phyloP scores from a whole-genome alignment of 441 rosid species.

The Capsella rubella region DNA sequence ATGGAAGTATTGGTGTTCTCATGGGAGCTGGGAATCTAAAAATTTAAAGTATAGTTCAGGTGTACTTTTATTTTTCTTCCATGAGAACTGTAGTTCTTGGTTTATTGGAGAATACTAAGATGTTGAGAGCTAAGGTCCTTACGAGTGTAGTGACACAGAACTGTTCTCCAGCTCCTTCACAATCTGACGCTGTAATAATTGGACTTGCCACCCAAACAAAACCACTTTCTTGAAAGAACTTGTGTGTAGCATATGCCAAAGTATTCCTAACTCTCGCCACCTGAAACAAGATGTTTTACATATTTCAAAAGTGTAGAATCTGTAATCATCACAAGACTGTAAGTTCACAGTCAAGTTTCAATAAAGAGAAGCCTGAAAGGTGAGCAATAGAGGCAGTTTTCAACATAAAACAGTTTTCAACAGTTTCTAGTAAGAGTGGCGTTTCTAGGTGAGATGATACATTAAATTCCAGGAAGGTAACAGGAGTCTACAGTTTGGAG shows the following conservation, averaged over 20 bases:
- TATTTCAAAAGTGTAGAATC: background rate
- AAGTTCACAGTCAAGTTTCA: background rate
- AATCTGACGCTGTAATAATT: conserved; percentile 92
- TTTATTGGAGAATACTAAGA: conserved; percentile 7
- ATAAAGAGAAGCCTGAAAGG: background rate
- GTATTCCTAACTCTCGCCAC: conserved; percentile 97
- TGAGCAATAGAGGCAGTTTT: background rate
- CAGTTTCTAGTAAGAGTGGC: background rate
- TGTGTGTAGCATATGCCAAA: conserved; percentile 93
- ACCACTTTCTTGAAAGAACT: conserved; percentile 92
- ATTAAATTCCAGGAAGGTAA: background rate
- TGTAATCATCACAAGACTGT: background rate
- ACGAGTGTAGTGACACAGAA: conserved; percentile 98
- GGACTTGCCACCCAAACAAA: conserved; percentile 99
- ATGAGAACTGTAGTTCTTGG: background rate
- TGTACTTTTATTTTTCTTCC: background rate
- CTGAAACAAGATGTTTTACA: conserved; percentile 49
- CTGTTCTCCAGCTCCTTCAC: conserved; percentile 99
- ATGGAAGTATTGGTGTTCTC: conserved; percentile 62
- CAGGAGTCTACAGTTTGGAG: background rate
- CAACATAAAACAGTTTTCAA: background rate
- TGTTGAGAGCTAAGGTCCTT: conserved; percentile 42
- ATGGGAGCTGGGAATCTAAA: conserved; percentile 80
- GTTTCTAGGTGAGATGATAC: background rate
- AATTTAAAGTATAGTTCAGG: conserved; percentile 28